These are phyloP conservation scores for Fusarium luffae DNA, from an alignment of 2,329 filamentous ascomycete genomes.

Conservation along the genomic window DNA sequence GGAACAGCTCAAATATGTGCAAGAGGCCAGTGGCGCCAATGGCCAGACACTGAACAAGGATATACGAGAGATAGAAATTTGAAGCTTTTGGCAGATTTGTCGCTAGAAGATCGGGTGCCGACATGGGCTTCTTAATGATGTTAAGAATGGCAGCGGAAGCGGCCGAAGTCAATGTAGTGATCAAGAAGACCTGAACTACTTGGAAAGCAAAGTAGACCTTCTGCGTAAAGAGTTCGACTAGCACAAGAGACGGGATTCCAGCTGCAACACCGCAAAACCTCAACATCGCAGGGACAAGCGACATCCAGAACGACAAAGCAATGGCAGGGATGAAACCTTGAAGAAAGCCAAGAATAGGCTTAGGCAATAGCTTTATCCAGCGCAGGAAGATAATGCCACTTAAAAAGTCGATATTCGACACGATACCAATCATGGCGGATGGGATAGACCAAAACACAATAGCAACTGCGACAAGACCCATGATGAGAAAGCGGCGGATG, in stretches of 20 bases:
- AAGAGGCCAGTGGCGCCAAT: constrained; percentile 80
- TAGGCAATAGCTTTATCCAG: constrained; percentile 78
- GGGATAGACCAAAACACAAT: constrained; percentile 88
- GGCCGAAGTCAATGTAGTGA: constrained; percentile 84
- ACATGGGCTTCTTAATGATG: constrained; percentile 71
- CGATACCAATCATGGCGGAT: constrained; percentile 81
- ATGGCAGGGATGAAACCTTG: constrained; percentile 86
- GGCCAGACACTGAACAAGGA: constrained; percentile 89
- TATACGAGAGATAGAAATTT: constrained; percentile 95
- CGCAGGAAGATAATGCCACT: constrained; percentile 73
- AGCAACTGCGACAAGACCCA: constrained; percentile 78
- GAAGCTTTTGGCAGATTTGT: constrained; percentile 82
- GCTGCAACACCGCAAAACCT: constrained; percentile 80
- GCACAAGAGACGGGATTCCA: constrained; percentile 81
- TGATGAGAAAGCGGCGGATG: constrained; percentile 74
- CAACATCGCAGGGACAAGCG: constrained; percentile 84
- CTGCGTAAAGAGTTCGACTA: constrained; percentile 88
- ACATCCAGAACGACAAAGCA: constrained; percentile 84
- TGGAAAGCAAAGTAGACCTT: constrained; percentile 93
- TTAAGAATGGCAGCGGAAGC: constrained; percentile 75
- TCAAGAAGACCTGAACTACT: constrained; percentile 90
- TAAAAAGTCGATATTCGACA: constrained; percentile 85
- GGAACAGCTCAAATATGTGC: constrained; percentile 72
- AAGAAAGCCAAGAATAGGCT: constrained; percentile 80
- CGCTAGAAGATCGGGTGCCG: constrained; percentile 73